Base-by-base conservation (phyloP, 2,329 filamentous ascomycete species). In the Diplodia scrobiculata region DNA sequence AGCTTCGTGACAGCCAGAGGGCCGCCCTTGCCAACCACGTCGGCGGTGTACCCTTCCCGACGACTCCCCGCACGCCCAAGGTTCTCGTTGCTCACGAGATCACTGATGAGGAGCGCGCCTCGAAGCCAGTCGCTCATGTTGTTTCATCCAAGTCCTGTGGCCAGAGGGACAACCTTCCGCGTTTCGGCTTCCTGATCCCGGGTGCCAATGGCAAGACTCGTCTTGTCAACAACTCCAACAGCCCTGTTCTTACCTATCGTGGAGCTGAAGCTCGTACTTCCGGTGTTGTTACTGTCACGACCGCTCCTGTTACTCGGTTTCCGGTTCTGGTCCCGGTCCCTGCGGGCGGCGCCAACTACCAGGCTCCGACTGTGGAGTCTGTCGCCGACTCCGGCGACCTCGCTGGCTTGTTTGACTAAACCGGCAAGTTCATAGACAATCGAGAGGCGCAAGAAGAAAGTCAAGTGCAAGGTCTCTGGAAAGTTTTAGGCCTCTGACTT, bases 351-450 rank as follows among this genome's bases (percentile, higher is more conserved):
- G 69, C 71, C 2, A 70, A 69, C 5, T 74, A 76, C 67, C 67
- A 65, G 32, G 27, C 68, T 0, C 72, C 71, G 14, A 71, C 70
- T 4, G 70, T 75, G 0, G 70, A 73, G 64, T 70, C 71, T 9
- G 70, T n/a, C 27, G 34, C 38, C 2, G 41, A 62, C n/a, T 6
- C 29, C 25, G 58, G 58, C 17, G 41, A 50, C n/a, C 45, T 62
- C 14, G 58, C 5, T 5, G 45, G 27, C 13, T 21, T 62, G 13
- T 62, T 62, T n/a, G 45, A 17, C n/a, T 62, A 19, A 32, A 38
- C 13, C 7, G 10, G 3, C 19, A 21, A 55, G 3, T 19, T 45
- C 41, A 14, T 34, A 25, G 38, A 9, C 34, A 1, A 36, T 36
- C 6, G 11, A 13, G 34, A 36, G 10, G 34, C 34, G 34, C 34